These are phyloP conservation scores for Kalmanozyma brasiliensis DNA, from an alignment of 1,284 basidiomycete species.

Conservation along the genomic window DNA sequence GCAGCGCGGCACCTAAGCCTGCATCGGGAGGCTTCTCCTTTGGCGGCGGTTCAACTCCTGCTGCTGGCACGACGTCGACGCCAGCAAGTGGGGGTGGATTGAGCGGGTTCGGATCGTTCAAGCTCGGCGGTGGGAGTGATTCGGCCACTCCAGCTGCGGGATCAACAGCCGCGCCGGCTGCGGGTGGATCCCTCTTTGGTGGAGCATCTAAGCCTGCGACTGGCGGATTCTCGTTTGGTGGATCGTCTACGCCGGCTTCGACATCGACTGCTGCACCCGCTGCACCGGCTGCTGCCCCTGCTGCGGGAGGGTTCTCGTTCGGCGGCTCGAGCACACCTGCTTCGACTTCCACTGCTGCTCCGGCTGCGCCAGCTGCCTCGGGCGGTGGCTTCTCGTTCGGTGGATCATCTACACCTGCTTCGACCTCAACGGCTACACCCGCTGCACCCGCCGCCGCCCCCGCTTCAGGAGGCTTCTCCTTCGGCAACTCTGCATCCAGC, in stretches of 20 bases:
- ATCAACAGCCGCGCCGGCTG: constrained; percentile 13
- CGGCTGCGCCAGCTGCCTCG: constrained; percentile 23
- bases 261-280: constrained; percentile 45
- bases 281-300: constrained; percentile 12
- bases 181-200: constrained; percentile 30
- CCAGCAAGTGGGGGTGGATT: constrained; percentile 15
- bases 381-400: constrained; percentile 55
- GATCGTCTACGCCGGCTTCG: constrained; percentile 15
- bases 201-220: constrained; percentile 50
- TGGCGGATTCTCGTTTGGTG: constrained; percentile 54
- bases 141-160: constrained; percentile 5
- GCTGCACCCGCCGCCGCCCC: constrained; percentile 16
- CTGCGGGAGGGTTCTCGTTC: constrained; percentile 39
- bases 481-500: no score
- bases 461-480: constrained; percentile 11
- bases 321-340: constrained; percentile 37
- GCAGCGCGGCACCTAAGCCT: constrained; percentile 39
- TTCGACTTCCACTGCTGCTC: constrained; percentile 22
- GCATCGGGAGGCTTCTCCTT: constrained; percentile 42
- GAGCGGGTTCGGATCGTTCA: constrained; percentile 39
- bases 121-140: constrained; percentile 28
- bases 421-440: constrained; percentile 37
- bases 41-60: constrained; percentile 23
- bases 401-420: constrained; percentile 16
- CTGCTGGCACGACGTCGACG: constrained; percentile 27